phyloP scores from a whole-genome alignment of 345 rosid genomes.

The Citrus hindsii region DNA sequence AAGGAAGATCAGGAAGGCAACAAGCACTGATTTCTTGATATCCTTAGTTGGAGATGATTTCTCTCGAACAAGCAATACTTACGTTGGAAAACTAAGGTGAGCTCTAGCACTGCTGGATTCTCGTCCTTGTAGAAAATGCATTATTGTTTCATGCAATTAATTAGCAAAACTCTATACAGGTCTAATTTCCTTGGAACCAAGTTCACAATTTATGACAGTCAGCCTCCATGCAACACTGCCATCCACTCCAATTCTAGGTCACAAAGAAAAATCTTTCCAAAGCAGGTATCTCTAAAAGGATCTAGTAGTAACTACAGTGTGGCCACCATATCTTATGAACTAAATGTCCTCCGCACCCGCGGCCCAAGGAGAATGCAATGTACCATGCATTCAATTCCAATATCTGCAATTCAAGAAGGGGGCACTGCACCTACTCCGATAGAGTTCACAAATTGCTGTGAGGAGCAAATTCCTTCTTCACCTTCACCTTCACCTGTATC shows the following conservation, averaged over 20 bases:
- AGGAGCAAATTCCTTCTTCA: constrained; percentile 16
- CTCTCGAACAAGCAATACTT: constrained; percentile 55
- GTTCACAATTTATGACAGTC: constrained; percentile 68
- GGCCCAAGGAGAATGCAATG: constrained; percentile 96
- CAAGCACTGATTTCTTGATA: constrained; percentile 67
- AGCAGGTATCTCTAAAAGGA: constrained; percentile 42
- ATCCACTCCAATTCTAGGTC: constrained; percentile 26
- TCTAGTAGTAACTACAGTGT: constrained; percentile 37
- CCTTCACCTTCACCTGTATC: constrained; percentile 17
- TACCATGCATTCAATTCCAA: constrained; percentile 57
- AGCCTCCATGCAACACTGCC: constrained; percentile 40
- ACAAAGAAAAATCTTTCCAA: constrained; percentile 30
- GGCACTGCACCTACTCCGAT: constrained; percentile 52
- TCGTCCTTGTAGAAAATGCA: not conserved
- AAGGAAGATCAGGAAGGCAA: constrained; percentile 71
- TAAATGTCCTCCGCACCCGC: constrained; percentile 76
- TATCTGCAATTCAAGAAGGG: constrained; percentile 65
- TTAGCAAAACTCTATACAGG: constrained; percentile 38
- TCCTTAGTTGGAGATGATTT: constrained; percentile 63
- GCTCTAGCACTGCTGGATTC: not conserved
- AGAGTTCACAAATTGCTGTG: constrained; percentile 30
- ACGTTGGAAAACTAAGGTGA: constrained; percentile 77
- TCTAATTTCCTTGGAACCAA: constrained; percentile 93
- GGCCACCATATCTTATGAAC: constrained; percentile 66
- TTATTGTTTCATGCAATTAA: constrained; percentile 10